Evolutionary conservation across 1,284 basidiomycete genomes (phyloP).

Genomic region (Amylostereum areolatum): DNA sequence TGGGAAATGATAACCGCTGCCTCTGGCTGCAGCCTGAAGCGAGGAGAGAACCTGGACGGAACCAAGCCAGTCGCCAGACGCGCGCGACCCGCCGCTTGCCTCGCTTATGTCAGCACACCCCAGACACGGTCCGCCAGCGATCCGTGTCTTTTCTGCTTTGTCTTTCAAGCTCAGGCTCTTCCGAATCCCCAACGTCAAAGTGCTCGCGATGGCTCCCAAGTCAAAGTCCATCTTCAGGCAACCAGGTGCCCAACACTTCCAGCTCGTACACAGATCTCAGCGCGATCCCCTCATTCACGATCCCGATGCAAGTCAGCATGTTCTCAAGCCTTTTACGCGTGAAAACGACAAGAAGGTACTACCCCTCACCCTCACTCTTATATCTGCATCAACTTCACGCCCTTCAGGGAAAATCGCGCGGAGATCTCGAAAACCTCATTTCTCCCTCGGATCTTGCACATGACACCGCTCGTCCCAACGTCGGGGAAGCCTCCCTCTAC

Average conservation of each 20-base stretch:
- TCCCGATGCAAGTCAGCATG: slow-evolving; percentile 83
- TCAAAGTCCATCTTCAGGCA: slow-evolving; percentile 83
- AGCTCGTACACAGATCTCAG: slow-evolving; percentile 96
- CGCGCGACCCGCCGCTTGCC: too few relatives aligned
- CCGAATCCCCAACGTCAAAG: too few relatives aligned
- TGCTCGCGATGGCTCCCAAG: slow-evolving; percentile 40
- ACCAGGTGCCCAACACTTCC: slow-evolving; percentile 87
- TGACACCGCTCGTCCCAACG: slow-evolving; percentile 38
- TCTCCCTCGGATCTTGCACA: slow-evolving; percentile 54
- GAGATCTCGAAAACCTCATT: slow-evolving; percentile 63
- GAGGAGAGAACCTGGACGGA: too few relatives aligned
- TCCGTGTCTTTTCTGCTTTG: too few relatives aligned
- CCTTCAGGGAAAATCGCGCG: slow-evolving; percentile 67
- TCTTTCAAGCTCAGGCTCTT: too few relatives aligned
- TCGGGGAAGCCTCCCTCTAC: slow-evolving; percentile 88
- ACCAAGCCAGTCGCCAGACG: too few relatives aligned
- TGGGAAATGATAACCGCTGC: too few relatives aligned
- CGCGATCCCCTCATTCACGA: slow-evolving; percentile 95
- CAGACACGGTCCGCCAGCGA: too few relatives aligned
- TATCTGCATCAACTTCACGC: neutral
- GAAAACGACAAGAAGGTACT: slow-evolving; percentile 65
- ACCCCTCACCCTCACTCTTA: slow-evolving; percentile 2
- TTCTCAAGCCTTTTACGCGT: slow-evolving; percentile 79
- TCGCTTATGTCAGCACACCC: too few relatives aligned
- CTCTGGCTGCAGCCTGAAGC: too few relatives aligned